Percentiles rank a stretch among this genome's conserved stretches.
Evolutionary conservation across 306 rosid genomes (phyloP).

Genomic region (Pterocarpus santalinus): DNA sequence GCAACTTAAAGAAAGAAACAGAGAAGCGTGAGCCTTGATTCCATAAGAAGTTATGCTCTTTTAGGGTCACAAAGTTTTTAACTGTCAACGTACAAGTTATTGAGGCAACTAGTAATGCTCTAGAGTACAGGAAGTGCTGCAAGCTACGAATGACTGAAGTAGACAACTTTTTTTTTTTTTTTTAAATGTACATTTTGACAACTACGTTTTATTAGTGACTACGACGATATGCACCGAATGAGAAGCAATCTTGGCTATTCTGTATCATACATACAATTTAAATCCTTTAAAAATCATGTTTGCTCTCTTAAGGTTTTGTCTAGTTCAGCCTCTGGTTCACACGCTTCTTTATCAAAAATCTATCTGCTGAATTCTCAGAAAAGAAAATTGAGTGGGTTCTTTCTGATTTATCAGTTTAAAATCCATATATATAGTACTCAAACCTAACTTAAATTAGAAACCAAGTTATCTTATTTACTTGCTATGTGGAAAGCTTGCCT

Average conservation of each 20-base stretch:
- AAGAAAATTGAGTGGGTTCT: not conserved
- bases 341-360: not conserved
- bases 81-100: not conserved
- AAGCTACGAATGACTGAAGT: too few species aligned
- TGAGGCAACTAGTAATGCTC: not conserved
- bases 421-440: conserved; percentile 6
- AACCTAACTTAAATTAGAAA: conserved; percentile 35
- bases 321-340: too few species aligned
- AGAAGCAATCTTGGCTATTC: not conserved
- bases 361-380: not conserved
- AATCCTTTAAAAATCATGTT: too few species aligned
- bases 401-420: conserved; percentile 21
- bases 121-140: too few species aligned
- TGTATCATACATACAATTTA: not conserved
- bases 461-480: conserved; percentile 31
- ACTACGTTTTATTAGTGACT: too few species aligned
- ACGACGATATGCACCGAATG: not conserved
- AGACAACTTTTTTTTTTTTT: too few species aligned
- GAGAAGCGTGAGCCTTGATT: not conserved
- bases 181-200: too few species aligned
- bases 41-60: not conserved
- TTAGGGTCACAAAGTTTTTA: not conserved
- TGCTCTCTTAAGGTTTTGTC: too few species aligned
- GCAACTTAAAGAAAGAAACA: not conserved
- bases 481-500: conserved; percentile 13